phyloP scores from a whole-genome alignment of 2,329 filamentous ascomycete species.

The Cryphonectria japonica region DNA sequence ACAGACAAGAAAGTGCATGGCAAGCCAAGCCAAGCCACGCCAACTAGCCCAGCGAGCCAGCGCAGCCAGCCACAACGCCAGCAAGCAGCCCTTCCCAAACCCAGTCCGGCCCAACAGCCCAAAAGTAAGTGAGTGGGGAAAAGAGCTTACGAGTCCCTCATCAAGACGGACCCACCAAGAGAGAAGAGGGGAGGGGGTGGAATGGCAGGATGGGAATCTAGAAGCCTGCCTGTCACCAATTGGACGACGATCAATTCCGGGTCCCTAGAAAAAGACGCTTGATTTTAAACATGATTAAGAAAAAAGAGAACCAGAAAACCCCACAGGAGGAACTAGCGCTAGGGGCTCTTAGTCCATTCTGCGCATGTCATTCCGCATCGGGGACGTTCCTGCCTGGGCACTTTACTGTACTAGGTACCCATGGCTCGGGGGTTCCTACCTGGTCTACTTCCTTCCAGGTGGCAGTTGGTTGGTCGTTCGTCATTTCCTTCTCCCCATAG shows the following conservation, averaged over 20 bases:
- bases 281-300: constrained; percentile 16
- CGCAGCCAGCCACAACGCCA: too few species aligned
- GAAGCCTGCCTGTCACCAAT: constrained; percentile 2
- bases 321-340: neutral
- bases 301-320: too few species aligned
- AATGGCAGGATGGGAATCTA: neutral
- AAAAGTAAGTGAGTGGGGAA: neutral
- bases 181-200: constrained; percentile 15
- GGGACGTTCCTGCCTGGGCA: neutral
- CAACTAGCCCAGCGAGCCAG: neutral
- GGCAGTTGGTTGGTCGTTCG: neutral
- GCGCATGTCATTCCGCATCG: constrained; percentile 4
- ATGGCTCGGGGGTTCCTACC: neutral
- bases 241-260: constrained; percentile 19
- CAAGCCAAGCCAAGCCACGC: too few species aligned
- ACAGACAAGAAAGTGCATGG: too few species aligned
- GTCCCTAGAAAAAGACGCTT: constrained; percentile 24
- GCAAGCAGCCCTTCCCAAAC: too few species aligned
- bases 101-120: neutral
- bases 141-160: constrained; percentile 26
- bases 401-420: constrained; percentile 4
- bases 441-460: neutral
- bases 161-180: constrained; percentile 15
- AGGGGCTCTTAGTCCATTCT: neutral
- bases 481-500: neutral